A percentile compares a stretch with the other conserved stretches of the same genome.
Conservation (phyloP, 2,329 filamentous ascomycete species). For the Helminthosporium solani region DNA sequence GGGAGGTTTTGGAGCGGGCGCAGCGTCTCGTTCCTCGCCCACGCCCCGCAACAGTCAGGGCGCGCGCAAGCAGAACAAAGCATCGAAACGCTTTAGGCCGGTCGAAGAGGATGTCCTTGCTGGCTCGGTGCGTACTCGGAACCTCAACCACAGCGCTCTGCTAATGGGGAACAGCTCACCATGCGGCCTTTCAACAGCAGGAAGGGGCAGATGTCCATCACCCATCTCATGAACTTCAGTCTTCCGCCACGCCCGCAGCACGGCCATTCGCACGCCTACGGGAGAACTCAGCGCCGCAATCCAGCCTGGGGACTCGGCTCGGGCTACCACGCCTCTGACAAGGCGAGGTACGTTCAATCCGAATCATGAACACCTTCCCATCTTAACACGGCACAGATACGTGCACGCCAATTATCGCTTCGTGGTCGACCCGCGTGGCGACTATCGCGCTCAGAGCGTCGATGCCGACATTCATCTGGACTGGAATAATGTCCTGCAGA, state of each 20-base stretch:
- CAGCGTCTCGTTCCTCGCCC: constrained; percentile 41
- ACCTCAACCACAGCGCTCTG: not conserved
- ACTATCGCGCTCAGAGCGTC: constrained; percentile 76
- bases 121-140: constrained; percentile 67
- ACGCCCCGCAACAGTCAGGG: constrained; percentile 74
- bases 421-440: constrained; percentile 78
- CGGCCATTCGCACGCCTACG: constrained; percentile 56
- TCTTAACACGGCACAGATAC: constrained; percentile 55
- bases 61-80: constrained; percentile 79
- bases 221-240: constrained; percentile 91
- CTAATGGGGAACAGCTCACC: constrained; percentile 51
- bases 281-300: constrained; percentile 60
- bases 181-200: constrained; percentile 68
- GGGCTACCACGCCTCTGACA: constrained; percentile 86
- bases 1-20: constrained; percentile 42
- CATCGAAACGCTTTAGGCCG: constrained; percentile 70
- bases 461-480: constrained; percentile 89
- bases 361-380: no score
- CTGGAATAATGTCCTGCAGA: constrained; percentile 87
- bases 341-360: constrained; percentile 64
- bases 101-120: constrained; percentile 86
- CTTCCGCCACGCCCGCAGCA: constrained; percentile 71
- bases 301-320: constrained; percentile 83
- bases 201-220: constrained; percentile 94
- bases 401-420: constrained; percentile 98